phyloP scores from a whole-genome alignment of 2,329 filamentous ascomycete species.

The Chaetomium sp. region DNA sequence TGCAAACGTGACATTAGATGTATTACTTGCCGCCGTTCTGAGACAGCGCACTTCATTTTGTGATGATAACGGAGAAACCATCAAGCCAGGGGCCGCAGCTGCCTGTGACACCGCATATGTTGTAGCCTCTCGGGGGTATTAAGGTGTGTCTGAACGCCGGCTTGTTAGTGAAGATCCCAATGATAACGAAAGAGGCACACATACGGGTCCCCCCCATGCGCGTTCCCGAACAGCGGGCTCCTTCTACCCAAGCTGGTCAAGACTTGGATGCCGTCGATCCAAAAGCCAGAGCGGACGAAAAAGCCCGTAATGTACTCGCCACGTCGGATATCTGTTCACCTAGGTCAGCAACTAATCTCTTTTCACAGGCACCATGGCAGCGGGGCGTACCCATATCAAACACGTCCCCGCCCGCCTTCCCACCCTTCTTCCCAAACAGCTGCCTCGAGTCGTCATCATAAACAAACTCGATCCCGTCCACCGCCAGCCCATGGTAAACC shows the following conservation, averaged over 20 bases:
- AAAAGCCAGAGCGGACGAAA: slow-evolving; percentile 74
- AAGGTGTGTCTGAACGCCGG: slow-evolving; percentile 72
- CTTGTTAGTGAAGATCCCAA: slow-evolving; percentile 3
- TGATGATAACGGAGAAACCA: slow-evolving; percentile 78
- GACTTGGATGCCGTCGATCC: slow-evolving; percentile 88
- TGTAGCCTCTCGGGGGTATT: slow-evolving; percentile 86
- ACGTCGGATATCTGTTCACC: slow-evolving; percentile 69
- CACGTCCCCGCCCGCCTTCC: slow-evolving; percentile 67
- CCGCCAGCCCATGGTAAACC: slow-evolving; percentile 72
- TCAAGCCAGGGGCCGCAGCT: slow-evolving; percentile 81
- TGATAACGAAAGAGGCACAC: slow-evolving; percentile 46
- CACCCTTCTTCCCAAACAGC: slow-evolving; percentile 80
- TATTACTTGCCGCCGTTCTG: not conserved
- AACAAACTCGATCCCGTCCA: slow-evolving; percentile 88
- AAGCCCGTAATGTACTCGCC: slow-evolving; percentile 91
- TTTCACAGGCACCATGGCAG: not conserved
- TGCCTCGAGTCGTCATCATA: slow-evolving; percentile 87
- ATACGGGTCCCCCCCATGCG: slow-evolving; percentile 78
- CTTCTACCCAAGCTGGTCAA: slow-evolving; percentile 85
- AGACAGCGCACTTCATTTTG: slow-evolving; percentile 18
- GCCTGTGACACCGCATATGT: slow-evolving; percentile 83
- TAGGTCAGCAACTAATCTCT: not conserved
- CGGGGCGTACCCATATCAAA: slow-evolving; percentile 69
- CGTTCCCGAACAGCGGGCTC: slow-evolving; percentile 82
- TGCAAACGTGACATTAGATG: not conserved